phyloP scores from a whole-genome alignment of 495 filamentous ascomycete genomes.

The Annulohypoxylon maeteangense region DNA sequence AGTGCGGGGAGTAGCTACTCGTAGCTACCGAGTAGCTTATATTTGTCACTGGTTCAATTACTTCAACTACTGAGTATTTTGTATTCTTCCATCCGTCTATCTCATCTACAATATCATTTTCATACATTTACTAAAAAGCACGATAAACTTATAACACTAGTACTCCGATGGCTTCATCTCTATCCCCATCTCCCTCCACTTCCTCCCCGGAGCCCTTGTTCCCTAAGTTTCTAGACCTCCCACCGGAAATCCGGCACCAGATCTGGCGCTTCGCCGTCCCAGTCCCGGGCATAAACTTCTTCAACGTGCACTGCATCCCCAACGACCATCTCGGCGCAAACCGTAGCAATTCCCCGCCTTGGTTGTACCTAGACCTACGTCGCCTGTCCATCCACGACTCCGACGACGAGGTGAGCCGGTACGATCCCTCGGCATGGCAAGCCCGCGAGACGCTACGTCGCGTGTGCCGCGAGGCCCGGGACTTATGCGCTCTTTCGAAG shows the following conservation, averaged over 20 bases:
- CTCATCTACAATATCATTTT: neutral
- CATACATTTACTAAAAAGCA: too few species aligned
- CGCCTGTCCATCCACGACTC: slow-evolving; percentile 37
- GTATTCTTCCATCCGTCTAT: neutral
- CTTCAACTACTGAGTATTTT: neutral
- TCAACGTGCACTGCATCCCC: slow-evolving; percentile 47
- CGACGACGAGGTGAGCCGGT: slow-evolving; percentile 31
- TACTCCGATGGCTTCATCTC: neutral
- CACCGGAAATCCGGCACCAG: slow-evolving; percentile 49
- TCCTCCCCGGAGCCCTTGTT: slow-evolving; percentile 8
- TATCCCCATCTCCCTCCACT: slow-evolving; percentile 2
- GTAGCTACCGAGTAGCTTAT: too few species aligned
- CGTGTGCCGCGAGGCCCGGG: slow-evolving; percentile 40
- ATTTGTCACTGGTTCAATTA: neutral
- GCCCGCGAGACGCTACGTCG: slow-evolving; percentile 26
- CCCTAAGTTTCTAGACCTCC: slow-evolving; percentile 41
- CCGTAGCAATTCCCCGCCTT: slow-evolving; percentile 42
- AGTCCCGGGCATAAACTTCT: slow-evolving; percentile 45
- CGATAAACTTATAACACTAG: neutral
- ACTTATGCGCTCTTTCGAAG: slow-evolving; percentile 12
- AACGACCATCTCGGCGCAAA: slow-evolving; percentile 39
- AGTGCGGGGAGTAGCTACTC: neutral
- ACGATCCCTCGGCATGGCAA: slow-evolving; percentile 46
- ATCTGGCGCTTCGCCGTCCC: slow-evolving; percentile 46
- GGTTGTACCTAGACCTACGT: slow-evolving; percentile 42